Conservation (phyloP, 192 early-diverging fungal species). For the Coemansia umbellata region DNA sequence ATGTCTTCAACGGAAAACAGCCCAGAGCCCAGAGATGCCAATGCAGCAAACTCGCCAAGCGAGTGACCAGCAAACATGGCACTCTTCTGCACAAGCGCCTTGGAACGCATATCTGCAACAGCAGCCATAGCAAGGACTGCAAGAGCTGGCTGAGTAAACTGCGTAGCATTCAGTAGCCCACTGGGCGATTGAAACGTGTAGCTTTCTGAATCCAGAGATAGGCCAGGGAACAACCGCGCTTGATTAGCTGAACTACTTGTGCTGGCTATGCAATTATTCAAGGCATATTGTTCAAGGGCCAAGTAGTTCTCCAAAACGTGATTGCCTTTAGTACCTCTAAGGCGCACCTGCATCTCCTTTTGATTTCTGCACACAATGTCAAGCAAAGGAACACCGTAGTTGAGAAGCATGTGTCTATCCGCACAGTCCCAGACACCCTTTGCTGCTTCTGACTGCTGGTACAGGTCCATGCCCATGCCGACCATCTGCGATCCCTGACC, state of each 20-base stretch:
- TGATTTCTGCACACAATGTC: slow-evolving; percentile 76
- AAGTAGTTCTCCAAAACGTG: slow-evolving; percentile 19
- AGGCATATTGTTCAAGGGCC: slow-evolving; percentile 35
- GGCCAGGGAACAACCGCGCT: slow-evolving; percentile 32
- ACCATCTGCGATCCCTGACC: slow-evolving; percentile 93
- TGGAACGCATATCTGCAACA: slow-evolving; percentile 83
- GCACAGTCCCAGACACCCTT: slow-evolving; percentile 87
- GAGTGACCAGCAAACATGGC: slow-evolving; percentile 91
- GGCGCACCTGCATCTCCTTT: slow-evolving; percentile 59
- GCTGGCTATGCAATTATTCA: neutral
- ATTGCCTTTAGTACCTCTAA: slow-evolving; percentile 55
- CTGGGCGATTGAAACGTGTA: slow-evolving; percentile 77
- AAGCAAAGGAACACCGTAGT: slow-evolving; percentile 83
- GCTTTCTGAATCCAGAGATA: slow-evolving; percentile 61
- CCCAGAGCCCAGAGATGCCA: slow-evolving; percentile 69
- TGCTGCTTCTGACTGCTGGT: slow-evolving; percentile 73
- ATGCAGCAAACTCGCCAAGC: slow-evolving; percentile 86
- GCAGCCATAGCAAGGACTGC: slow-evolving; percentile 82
- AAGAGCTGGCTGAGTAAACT: slow-evolving; percentile 88
- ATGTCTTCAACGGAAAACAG: slow-evolving; percentile 75
- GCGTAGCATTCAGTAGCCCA: slow-evolving; percentile 87
- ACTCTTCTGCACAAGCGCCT: slow-evolving; percentile 67
- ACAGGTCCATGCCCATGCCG: slow-evolving; percentile 96
- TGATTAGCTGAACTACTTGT: too few relatives aligned
- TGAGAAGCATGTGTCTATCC: slow-evolving; percentile 73